These are phyloP conservation scores for Mimosa pudica DNA, from an alignment of 306 rosid genomes.

Conservation along the genomic window DNA sequence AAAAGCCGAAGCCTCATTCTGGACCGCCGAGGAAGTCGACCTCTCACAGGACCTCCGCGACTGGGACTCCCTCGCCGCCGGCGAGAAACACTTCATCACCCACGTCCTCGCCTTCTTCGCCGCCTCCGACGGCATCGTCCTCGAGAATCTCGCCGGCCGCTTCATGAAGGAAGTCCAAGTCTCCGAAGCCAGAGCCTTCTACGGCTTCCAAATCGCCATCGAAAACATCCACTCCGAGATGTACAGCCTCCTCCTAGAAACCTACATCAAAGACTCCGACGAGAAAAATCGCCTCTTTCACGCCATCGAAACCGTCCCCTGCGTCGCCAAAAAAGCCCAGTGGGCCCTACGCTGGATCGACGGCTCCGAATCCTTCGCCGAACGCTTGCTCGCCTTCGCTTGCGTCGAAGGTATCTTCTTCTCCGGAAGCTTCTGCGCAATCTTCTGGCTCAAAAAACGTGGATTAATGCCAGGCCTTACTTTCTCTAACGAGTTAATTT, in stretches of 20 bases:
- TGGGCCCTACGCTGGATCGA: conserved; percentile 67
- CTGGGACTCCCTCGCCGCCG: conserved; percentile 62
- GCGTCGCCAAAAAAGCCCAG: conserved; percentile 63
- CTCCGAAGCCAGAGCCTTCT: conserved; percentile 86
- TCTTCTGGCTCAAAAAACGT: conserved; percentile 89
- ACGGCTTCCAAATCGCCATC: conserved; percentile 87
- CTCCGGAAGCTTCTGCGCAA: conserved; percentile 83
- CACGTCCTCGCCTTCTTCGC: conserved; percentile 92
- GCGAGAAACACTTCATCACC: conserved; percentile 69
- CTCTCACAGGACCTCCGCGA: conserved; percentile 62
- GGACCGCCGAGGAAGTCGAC: conserved; percentile 94
- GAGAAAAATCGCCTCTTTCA: conserved; percentile 65
- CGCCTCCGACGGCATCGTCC: conserved; percentile 86
- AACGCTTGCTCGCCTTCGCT: conserved; percentile 69
- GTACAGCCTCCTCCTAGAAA: conserved; percentile 78
- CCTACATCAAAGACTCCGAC: conserved; percentile 63
- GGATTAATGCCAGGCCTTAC: conserved; percentile 85
- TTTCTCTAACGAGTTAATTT: conserved; percentile 82
- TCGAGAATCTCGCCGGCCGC: conserved; percentile 80
- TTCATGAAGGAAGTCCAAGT: conserved; percentile 88
- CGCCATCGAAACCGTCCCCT: conserved; percentile 76
- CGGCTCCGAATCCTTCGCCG: conserved; percentile 41
- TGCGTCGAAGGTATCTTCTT: conserved; percentile 92
- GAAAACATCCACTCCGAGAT: conserved; percentile 94
- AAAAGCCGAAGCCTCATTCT: conserved; percentile 86